These are phyloP conservation scores for Fomitopsis pulvina DNA, from an alignment of 768 basidiomycete species.

Conservation along the genomic window DNA sequence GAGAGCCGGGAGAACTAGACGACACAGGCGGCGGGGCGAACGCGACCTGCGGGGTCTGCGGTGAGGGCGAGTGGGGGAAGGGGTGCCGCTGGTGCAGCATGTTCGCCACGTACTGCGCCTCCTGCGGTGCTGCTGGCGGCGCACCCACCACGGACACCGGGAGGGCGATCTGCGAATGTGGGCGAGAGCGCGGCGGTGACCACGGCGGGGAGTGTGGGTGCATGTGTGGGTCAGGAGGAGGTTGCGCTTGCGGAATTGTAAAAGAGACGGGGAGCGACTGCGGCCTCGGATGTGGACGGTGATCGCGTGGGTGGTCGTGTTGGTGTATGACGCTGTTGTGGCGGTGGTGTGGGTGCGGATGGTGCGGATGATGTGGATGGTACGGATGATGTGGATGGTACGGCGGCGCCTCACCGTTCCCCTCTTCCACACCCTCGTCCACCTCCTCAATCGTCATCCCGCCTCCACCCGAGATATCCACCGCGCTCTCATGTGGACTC, in stretches of 20 bases:
- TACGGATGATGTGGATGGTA: slow-evolving; percentile 4
- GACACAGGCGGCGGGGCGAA: not conserved
- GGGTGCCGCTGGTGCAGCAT: slow-evolving; percentile 16
- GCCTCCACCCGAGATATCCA: not conserved
- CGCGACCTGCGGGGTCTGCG: slow-evolving; percentile 9
- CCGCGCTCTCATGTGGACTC: slow-evolving; percentile 3
- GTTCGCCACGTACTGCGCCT: not conserved
- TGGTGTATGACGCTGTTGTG: not conserved
- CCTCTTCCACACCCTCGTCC: not conserved
- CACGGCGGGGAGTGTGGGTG: not conserved
- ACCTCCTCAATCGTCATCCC: not conserved
- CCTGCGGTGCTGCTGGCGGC: not conserved
- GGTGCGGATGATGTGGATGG: not conserved
- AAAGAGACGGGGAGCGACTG: not conserved
- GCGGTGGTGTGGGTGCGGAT: not conserved
- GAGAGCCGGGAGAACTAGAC: too few relatives aligned
- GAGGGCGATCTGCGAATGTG: not conserved
- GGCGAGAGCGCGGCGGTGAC: not conserved
- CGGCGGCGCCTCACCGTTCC: slow-evolving; percentile 13
- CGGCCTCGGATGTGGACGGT: slow-evolving; percentile 3
- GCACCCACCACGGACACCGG: not conserved
- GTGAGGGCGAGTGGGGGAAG: slow-evolving; percentile 20
- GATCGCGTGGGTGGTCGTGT: not conserved
- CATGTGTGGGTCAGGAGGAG: not conserved
- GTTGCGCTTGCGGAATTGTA: too few relatives aligned